phyloP scores from a whole-genome alignment of 495 filamentous ascomycete species.

The Cercophora samala region DNA sequence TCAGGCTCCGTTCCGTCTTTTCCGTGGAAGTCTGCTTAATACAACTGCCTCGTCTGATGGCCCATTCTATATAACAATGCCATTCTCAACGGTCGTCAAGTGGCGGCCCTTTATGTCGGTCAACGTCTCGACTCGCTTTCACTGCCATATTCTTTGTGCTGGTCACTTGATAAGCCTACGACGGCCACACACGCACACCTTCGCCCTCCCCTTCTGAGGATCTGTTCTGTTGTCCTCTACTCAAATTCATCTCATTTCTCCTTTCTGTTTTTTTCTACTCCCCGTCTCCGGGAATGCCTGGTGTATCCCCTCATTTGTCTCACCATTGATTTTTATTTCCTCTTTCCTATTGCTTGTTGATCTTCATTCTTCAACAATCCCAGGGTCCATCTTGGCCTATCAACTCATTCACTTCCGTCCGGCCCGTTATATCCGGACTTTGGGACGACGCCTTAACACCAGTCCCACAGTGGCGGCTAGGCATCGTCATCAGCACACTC shows the following conservation, averaged over 20 bases:
- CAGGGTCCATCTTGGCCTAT: neutral
- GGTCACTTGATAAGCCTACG: neutral
- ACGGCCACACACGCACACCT: neutral
- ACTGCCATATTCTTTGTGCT: slow-evolving; percentile 1
- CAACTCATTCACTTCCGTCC: neutral
- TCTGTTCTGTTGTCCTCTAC: neutral
- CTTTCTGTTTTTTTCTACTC: slow-evolving; percentile 9
- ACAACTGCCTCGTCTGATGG: neutral
- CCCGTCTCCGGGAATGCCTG: slow-evolving; percentile 16
- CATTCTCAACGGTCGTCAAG: neutral
- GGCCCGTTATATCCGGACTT: slow-evolving; percentile 5
- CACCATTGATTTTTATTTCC: neutral
- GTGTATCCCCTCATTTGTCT: slow-evolving; percentile 11
- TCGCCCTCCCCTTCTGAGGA: neutral
- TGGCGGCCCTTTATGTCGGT: slow-evolving; percentile 1
- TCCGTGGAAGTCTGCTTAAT: neutral
- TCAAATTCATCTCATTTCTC: slow-evolving; percentile 2
- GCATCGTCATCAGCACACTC: neutral
- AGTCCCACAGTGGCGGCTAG: slow-evolving; percentile 10
- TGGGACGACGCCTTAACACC: slow-evolving; percentile 5
- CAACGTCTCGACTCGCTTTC: neutral
- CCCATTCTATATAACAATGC: neutral
- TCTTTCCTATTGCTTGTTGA: slow-evolving; percentile 6
- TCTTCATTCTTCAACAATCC: neutral
- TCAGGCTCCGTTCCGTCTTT: slow-evolving; percentile 10